Conservation (phyloP, 2,329 filamentous ascomycete species). For the Phymatotrichopsis omnivora region DNA sequence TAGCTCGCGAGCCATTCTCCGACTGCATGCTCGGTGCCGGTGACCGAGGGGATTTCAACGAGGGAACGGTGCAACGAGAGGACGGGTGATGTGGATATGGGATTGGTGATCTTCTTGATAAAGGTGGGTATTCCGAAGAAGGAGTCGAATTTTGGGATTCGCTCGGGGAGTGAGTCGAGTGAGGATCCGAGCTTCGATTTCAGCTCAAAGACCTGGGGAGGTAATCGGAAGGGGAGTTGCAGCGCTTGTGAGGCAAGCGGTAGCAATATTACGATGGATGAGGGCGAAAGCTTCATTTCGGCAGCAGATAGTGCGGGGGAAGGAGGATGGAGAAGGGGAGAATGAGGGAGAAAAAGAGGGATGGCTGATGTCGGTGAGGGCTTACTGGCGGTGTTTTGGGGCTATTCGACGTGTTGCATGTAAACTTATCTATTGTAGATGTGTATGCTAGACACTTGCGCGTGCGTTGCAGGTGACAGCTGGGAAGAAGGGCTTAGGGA, state of each 20-base stretch:
- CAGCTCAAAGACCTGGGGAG: not conserved
- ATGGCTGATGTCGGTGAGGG: not conserved
- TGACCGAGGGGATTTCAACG: conserved; percentile 63
- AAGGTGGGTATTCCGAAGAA: conserved; percentile 22
- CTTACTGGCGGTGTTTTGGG: too few relatives aligned
- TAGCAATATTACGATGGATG: conserved; percentile 2
- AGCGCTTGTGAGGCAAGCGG: conserved; percentile 14
- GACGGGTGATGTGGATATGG: conserved; percentile 38
- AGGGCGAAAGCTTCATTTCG: conserved; percentile 2
- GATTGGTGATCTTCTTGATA: conserved; percentile 23
- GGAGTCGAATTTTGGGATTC: conserved; percentile 19
- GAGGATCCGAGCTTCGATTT: not conserved
- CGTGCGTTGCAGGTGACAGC: too few relatives aligned
- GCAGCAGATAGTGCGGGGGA: not conserved
- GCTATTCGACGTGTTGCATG: too few relatives aligned
- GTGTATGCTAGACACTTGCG: too few relatives aligned
- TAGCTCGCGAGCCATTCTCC: conserved; percentile 59
- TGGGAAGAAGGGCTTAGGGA: too few relatives aligned
- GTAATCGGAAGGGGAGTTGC: conserved; percentile 16
- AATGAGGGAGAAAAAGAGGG: not conserved
- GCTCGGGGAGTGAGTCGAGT: conserved; percentile 6
- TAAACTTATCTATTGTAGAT: too few relatives aligned
- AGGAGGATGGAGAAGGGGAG: not conserved
- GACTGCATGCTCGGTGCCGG: conserved; percentile 56
- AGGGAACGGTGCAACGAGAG: conserved; percentile 65